Conservation (phyloP, 192 early-diverging fungal species). For the Umbelopsis sp. region DNA sequence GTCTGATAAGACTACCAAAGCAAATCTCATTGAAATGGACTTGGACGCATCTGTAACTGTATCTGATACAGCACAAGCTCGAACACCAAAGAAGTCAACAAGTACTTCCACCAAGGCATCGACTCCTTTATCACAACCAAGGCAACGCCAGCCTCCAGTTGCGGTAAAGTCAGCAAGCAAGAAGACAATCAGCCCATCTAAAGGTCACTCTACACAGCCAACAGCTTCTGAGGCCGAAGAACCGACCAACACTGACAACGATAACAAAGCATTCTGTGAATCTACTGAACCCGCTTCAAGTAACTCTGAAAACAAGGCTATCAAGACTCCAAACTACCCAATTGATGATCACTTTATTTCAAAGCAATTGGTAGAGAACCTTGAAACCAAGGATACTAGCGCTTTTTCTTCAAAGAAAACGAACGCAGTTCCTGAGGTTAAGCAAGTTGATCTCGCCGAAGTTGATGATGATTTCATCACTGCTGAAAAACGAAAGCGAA, state of each 20-base stretch:
- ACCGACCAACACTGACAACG: background rate
- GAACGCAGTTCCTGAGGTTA: constrained; percentile 20
- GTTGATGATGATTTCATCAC: constrained; percentile 16
- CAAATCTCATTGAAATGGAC: background rate
- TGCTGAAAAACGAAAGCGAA: constrained; percentile 10
- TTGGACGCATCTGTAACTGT: background rate
- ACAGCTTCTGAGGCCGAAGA: background rate
- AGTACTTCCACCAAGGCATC: background rate
- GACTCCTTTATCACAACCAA: background rate
- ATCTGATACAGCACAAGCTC: background rate
- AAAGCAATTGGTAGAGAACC: constrained; percentile 2
- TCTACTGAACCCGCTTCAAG: background rate
- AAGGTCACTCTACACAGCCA: background rate
- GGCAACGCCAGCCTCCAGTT: background rate
- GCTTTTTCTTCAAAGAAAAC: constrained; percentile 17
- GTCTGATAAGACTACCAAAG: background rate
- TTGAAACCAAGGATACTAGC: background rate
- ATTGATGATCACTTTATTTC: constrained; percentile 8
- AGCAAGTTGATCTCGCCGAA: constrained; percentile 14
- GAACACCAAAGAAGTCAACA: background rate
- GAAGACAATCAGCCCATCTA: background rate
- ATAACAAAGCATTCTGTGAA: background rate
- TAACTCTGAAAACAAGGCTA: background rate
- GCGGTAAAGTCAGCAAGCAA: background rate
- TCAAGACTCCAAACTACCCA: background rate